Base-by-base conservation (phyloP, 805 yeast species). In the Pichia deserticola region DNA sequence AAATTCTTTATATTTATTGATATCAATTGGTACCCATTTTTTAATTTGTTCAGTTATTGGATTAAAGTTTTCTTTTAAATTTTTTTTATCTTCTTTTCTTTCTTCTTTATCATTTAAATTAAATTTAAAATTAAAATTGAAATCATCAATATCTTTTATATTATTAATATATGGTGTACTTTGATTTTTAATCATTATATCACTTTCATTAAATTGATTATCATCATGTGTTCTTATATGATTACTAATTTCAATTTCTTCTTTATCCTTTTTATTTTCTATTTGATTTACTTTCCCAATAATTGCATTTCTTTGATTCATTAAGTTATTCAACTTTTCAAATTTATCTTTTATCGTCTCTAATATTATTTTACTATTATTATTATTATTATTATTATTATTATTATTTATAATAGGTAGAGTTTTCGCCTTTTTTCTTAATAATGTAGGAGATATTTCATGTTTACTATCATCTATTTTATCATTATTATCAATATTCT, bases 21-120 rank as follows among this genome's bases (percentile, higher is more conserved):
- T 61, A 40, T 65, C 65, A 12, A 69, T 61, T 1, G 65, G 60
- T 0, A 15, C 27, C 73, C 71, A 66, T 36, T 45, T 25, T 15
- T 13, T 40, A 7, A 7, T 25, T 39, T 3, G 15, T 52, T 39
- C 51, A 48, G 28, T 28, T 27, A 20, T 30, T n/a, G 33, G 33
- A 39, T 8, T 39, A 5, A n/a, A 39, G 34, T 32, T 32, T 32
- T 7, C 13, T 28, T 39, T 4, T 7, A 13, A 39, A 12, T 39
- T 39, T 10, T 27, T 4, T 32, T 32, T 8, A 8, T 7, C 28
- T 30, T 42, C 37, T 30, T 9, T 10, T 35, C 11, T 42, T 42
- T 42, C 44, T 12, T 42, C 45, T 28, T 7, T 20, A 9, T n/a
- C n/a, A n/a, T n/a, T n/a, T n/a, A n/a, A n/a, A n/a, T n/a, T n/a